Evolutionary conservation across 2,329 filamentous ascomycete species (phyloP).

Genomic region (Colletotrichum liriopes): DNA sequence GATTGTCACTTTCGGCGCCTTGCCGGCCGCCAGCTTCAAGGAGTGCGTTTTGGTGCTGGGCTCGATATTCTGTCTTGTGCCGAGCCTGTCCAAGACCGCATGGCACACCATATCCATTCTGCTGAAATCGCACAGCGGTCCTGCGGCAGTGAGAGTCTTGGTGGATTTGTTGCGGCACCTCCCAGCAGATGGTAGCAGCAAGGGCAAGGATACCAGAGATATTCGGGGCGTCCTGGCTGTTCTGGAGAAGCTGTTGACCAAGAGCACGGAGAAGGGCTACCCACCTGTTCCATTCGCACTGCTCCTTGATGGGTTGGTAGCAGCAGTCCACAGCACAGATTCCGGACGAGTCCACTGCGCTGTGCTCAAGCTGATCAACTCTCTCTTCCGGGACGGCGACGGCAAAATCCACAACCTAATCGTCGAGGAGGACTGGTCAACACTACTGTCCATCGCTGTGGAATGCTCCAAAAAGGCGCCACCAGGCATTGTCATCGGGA

Average conservation of each 20-base stretch:
- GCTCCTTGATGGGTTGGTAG: constrained; percentile 71
- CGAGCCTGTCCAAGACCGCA: constrained; percentile 72
- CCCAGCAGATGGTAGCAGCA: constrained; percentile 58
- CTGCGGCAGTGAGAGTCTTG: constrained; percentile 76
- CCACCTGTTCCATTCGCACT: constrained; percentile 72
- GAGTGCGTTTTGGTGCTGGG: constrained; percentile 80
- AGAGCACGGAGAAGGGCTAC: constrained; percentile 72
- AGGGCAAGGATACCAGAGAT: constrained; percentile 69
- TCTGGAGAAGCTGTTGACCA: constrained; percentile 74
- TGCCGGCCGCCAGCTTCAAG: constrained; percentile 75
- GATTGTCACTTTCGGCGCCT: constrained; percentile 80
- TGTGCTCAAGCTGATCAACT: constrained; percentile 68
- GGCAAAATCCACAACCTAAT: constrained; percentile 70
- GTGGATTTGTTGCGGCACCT: constrained; percentile 73
- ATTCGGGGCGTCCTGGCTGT: constrained; percentile 76
- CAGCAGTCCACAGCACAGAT: constrained; percentile 61
- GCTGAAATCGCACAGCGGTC: constrained; percentile 81
- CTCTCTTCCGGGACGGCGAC: constrained; percentile 68
- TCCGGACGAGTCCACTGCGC: constrained; percentile 63
- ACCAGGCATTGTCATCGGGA: constrained; percentile 26
- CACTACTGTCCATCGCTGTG: constrained; percentile 72
- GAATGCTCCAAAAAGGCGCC: constrained; percentile 63
- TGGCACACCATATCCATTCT: constrained; percentile 82
- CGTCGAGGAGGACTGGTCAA: constrained; percentile 77
- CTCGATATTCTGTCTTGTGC: constrained; percentile 79